Base-by-base conservation (phyloP, 2,329 filamentous ascomycete species). In the Amphichorda felina region DNA sequence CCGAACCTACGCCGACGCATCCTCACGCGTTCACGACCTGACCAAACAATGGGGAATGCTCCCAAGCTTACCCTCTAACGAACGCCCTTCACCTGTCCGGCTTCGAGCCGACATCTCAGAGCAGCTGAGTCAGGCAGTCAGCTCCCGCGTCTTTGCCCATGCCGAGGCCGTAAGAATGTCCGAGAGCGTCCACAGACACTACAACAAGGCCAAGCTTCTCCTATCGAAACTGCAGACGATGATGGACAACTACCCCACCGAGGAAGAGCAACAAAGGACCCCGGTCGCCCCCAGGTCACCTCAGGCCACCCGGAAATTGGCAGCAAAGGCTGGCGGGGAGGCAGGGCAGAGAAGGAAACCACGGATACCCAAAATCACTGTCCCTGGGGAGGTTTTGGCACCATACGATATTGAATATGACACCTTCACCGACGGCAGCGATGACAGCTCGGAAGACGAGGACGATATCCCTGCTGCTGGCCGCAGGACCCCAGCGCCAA, bases 321-420 rank as follows among this genome's bases (percentile, higher is more conserved):
- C 62, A 25, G 64, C 59, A 5, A 54, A 61, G 22, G 63, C 60
- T 22, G 60, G 63, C 14, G 66, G 57, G 11, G 55, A 54, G 24
- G 63, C 19, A 16, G 16, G 14, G 22, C 18, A 30, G 27, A 30
- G 40, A 27, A 29, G 32, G 29, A 36, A 39, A 30, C 34, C 34
- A 11, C 30, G 33, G 22, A 37, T 69, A 4, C 72, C 75, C 5
- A 63, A 70, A 29, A 78, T 80, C 31, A 79, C 74, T 2, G 73
- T 80, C 9, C 75, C 75, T 2, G 75, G 75, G 30, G 75, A 80
- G 49, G 75, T 80, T 8, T 60, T 79, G 32, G 74, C 75, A 2
- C 75, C 75, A 0, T 79, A 78, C 46, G 75, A 80, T 37, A 55
- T 79, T 17, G 72, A 77, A 39, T 77, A 75, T 49, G 72, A 77